Base-by-base conservation (phyloP, 2,329 filamentous ascomycete species). In the Scorias spongiosa region DNA sequence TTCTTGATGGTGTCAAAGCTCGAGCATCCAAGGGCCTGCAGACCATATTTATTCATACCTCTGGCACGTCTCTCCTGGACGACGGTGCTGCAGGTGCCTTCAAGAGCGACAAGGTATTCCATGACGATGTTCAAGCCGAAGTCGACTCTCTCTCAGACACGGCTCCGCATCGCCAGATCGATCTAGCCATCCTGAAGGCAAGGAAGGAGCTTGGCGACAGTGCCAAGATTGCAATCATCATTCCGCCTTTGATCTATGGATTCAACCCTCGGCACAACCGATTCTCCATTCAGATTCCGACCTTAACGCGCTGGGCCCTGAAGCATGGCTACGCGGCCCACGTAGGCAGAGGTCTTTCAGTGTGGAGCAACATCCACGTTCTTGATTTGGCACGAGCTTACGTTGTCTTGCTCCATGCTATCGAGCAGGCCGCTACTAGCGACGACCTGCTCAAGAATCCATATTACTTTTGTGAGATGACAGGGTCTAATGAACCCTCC, bases 31-130 rank as follows among this genome's bases (percentile, higher is more conserved):
- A 61, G 29, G 59, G 57, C 10, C 59, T 63, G 26, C 45, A 45
- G 18, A 68, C 66, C 14, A 67, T 68, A 46, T 73, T 63, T 57
- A 69, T 72, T 44, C 69, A 72, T 51, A 72, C 69, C 2, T 66
- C 63, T 6, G 69, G 68, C 4, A 64, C 64, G 6, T 60, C 58
- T 9, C 56, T 68, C 6, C 48, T 71, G 2, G 57, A 55, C 42
- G 68, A 71, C 46, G 53, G 53, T 10, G 47, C 61, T 1, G 45
- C 54, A 15, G 64, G 64, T 12, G 48, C 48, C 11, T 59, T 47
- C 42, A 61, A 61, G 34, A 53, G 53, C 40, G 57, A 64, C 36
- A 65, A 61, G 40, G 56, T 71, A 43, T 72, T 63, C 51, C 54
- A 59, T 51, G 68, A 72, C 49, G 57, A 62, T 46, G 50, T 57